phyloP scores from a whole-genome alignment of 768 basidiomycete species.

The Termitomyces sp. region DNA sequence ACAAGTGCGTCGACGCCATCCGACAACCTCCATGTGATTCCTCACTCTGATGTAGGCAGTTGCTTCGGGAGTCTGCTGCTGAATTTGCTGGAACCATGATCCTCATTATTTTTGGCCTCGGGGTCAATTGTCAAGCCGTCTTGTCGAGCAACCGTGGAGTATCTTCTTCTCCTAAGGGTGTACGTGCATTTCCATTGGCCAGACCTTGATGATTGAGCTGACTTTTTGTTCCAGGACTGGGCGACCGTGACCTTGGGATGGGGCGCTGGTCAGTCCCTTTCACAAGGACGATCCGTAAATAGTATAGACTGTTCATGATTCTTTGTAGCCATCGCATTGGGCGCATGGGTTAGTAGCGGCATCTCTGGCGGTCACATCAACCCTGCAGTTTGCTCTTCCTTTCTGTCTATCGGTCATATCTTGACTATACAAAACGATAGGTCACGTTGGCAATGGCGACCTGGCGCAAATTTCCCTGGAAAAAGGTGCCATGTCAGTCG shows the following conservation, averaged over 20 bases:
- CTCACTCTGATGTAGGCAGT: conserved; percentile 15
- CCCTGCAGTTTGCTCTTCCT: conserved; percentile 23
- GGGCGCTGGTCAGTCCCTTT: conserved; percentile 27
- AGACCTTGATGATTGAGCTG: not conserved
- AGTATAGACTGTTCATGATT: not conserved
- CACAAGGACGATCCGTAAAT: not conserved
- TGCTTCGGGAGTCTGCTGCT: conserved; percentile 33
- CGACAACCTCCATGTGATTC: not conserved
- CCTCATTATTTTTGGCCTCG: conserved; percentile 45
- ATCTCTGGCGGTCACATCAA: conserved; percentile 46
- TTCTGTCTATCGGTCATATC: not conserved
- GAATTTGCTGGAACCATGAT: conserved; percentile 52
- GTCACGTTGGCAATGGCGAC: conserved; percentile 58
- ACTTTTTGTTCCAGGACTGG: conserved; percentile 25
- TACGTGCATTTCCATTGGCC: conserved; percentile 17
- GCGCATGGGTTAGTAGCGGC: conserved; percentile 41
- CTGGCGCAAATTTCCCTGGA: conserved; percentile 63
- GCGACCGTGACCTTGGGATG: conserved; percentile 38
- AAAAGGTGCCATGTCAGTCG: conserved; percentile 50
- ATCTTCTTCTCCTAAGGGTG: conserved; percentile 36
- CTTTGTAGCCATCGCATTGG: conserved; percentile 33
- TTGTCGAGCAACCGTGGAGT: conserved; percentile 35
- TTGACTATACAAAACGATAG: conserved; percentile 18
- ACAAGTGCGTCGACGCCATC: conserved; percentile 15
- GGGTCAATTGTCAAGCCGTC: conserved; percentile 41